Conservation (phyloP, 441 rosid genomes). For the Flueggea neowawraea region DNA sequence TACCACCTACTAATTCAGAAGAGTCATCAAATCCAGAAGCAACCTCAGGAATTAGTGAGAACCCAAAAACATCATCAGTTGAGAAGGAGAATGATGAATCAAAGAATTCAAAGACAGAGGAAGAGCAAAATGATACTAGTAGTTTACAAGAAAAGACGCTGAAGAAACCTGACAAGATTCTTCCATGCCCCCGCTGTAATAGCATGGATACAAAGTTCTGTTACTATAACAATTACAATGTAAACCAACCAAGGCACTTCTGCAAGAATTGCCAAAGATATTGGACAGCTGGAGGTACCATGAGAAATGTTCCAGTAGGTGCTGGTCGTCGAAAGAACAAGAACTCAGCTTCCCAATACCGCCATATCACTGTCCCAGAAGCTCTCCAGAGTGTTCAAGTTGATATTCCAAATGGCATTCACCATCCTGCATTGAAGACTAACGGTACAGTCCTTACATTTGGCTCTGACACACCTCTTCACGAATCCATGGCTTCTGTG, state of each 20-base stretch:
- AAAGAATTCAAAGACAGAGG: slow-evolving; percentile 27
- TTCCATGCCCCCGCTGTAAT: slow-evolving; percentile 70
- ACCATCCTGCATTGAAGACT: slow-evolving; percentile 45
- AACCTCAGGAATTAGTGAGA: slow-evolving; percentile 35
- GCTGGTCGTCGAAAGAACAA: slow-evolving; percentile 69
- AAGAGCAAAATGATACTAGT: slow-evolving; percentile 30
- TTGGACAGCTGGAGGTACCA: too few species aligned
- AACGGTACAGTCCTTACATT: slow-evolving; percentile 72
- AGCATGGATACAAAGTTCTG: slow-evolving; percentile 72
- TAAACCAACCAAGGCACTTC: slow-evolving; percentile 70
- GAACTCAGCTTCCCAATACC: slow-evolving; percentile 45
- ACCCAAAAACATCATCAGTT: slow-evolving; percentile 13
- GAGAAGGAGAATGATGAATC: slow-evolving; percentile 18
- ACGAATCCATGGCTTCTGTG: slow-evolving; percentile 81
- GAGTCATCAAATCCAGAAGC: slow-evolving; percentile 37
- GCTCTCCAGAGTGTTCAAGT: slow-evolving; percentile 42
- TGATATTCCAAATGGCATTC: slow-evolving; percentile 52
- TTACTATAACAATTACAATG: slow-evolving; percentile 70
- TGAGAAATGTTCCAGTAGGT: slow-evolving; percentile 72
- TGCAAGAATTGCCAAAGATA: slow-evolving; percentile 82
- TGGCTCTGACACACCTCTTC: slow-evolving; percentile 66
- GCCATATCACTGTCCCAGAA: slow-evolving; percentile 44
- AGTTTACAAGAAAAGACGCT: slow-evolving; percentile 47
- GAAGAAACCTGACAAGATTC: slow-evolving; percentile 66
- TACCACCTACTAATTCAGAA: slow-evolving; percentile 25